Conservation (phyloP, 495 filamentous ascomycete species). For the Annulohypoxylon maeteangense region DNA sequence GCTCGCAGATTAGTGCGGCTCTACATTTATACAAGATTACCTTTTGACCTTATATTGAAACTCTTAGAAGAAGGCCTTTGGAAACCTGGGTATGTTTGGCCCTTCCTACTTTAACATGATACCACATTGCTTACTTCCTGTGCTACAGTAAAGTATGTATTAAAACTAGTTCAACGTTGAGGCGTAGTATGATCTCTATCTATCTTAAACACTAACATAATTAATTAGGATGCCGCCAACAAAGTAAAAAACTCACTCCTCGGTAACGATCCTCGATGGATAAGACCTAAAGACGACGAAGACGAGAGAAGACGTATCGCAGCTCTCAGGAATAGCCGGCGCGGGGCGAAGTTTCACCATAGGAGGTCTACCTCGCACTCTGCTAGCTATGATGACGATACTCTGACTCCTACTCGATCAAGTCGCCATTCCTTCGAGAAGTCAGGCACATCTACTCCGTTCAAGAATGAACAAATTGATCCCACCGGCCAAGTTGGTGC, state of each 20-base stretch:
- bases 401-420: constrained; percentile 36
- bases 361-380: not conserved
- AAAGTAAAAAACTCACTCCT: constrained; percentile 59
- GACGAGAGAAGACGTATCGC: constrained; percentile 55
- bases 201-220: constrained; percentile 8
- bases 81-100: constrained; percentile 51
- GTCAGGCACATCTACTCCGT: not conserved
- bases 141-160: constrained; percentile 46
- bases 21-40: constrained; percentile 57
- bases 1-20: constrained; percentile 57
- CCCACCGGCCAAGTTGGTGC: not conserved
- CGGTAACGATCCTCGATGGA: constrained; percentile 59
- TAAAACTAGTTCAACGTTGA: not conserved
- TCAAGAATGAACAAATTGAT: not conserved
- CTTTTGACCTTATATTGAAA: constrained; percentile 56
- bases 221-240: constrained; percentile 54
- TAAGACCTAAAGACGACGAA: constrained; percentile 56
- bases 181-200: not conserved
- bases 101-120: not conserved
- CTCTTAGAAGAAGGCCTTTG: constrained; percentile 57
- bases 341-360: constrained; percentile 28
- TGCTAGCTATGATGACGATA: constrained; percentile 21
- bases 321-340: constrained; percentile 45
- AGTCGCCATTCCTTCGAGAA: constrained; percentile 39
- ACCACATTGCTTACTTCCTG: constrained; percentile 28